A percentile compares a stretch with the other conserved stretches of the same genome.
Evolutionary conservation across 192 early-diverging fungal species (phyloP).

Genomic region (Coemansia sp.): DNA sequence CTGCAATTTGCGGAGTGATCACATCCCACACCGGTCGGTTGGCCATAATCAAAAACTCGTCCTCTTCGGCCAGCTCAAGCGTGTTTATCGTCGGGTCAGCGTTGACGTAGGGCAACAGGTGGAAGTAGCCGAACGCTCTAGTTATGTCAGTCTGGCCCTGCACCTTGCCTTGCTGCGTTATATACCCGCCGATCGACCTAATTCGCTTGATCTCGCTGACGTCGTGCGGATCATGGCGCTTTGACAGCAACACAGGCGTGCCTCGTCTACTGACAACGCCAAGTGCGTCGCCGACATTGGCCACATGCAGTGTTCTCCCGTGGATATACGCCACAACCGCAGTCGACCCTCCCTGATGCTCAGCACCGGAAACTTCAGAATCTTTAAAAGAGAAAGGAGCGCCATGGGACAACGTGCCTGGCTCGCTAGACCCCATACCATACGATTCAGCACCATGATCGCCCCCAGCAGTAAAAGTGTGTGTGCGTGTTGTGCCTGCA

Average conservation of each 20-base stretch:
- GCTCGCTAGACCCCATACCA: conserved; percentile 18
- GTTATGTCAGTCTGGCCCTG: conserved; percentile 77
- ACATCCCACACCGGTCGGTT: conserved; percentile 75
- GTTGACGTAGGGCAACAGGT: conserved; percentile 78
- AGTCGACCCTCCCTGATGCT: conserved; percentile 69
- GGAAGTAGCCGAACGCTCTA: conserved; percentile 84
- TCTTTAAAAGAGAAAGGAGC: conserved; percentile 24
- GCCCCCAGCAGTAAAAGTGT: conserved; percentile 6
- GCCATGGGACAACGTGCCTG: conserved; percentile 30
- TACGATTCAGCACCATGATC: conserved; percentile 11
- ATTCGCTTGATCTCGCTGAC: conserved; percentile 72
- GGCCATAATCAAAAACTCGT: conserved; percentile 79
- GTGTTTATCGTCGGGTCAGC: conserved; percentile 77
- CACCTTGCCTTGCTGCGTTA: conserved; percentile 71
- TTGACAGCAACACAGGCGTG: conserved; percentile 65
- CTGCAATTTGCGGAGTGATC: conserved; percentile 76
- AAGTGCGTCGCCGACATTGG: conserved; percentile 83
- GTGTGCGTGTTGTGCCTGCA: conserved; percentile 31
- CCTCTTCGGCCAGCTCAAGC: conserved; percentile 73
- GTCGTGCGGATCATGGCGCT: conserved; percentile 71
- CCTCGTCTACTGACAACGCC: conserved; percentile 78
- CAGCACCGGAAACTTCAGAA: conserved; percentile 29
- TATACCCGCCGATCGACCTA: conserved; percentile 75
- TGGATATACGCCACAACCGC: conserved; percentile 79
- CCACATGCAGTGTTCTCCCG: conserved; percentile 75